These are phyloP conservation scores for Kwoniella shandongensis DNA, from an alignment of 768 basidiomycete genomes.

Conservation along the genomic window DNA sequence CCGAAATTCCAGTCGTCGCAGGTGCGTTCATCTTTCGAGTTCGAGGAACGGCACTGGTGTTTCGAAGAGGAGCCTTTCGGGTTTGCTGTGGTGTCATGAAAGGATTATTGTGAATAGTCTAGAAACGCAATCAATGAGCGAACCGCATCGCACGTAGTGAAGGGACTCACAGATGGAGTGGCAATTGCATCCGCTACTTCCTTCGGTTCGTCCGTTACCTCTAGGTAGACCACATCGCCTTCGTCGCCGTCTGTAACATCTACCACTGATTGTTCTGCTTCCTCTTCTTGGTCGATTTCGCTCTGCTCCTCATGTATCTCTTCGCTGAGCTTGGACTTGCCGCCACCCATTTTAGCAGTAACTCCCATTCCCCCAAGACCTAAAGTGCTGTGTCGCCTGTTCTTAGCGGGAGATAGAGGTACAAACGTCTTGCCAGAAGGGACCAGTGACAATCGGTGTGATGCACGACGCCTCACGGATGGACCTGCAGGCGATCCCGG, in stretches of 20 bases:
- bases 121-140: too few species aligned
- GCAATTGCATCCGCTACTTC: slow-evolving; percentile 4
- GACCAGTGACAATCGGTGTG: slow-evolving; percentile 41
- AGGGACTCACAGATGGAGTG: slow-evolving; percentile 2
- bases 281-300: slow-evolving; percentile 24
- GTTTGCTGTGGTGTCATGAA: slow-evolving; percentile 36
- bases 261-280: slow-evolving; percentile 16
- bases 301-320: slow-evolving; percentile 12
- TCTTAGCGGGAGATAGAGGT: slow-evolving; percentile 39
- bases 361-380: slow-evolving; percentile 20
- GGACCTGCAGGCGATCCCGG: slow-evolving; percentile 10
- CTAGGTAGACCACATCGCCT: slow-evolving; percentile 46
- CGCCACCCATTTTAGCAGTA: background rate
- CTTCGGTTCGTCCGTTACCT: slow-evolving; percentile 25
- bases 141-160: too few species aligned
- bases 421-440: slow-evolving; percentile 39
- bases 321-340: slow-evolving; percentile 20
- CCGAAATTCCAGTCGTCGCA: background rate
- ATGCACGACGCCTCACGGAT: slow-evolving; percentile 24
- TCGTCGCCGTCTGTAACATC: slow-evolving; percentile 40
- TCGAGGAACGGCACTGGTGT: slow-evolving; percentile 36
- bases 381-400: slow-evolving; percentile 29
- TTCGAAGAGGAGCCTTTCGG: slow-evolving; percentile 26
- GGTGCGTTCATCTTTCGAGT: slow-evolving; percentile 16
- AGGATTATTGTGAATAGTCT: slow-evolving; percentile 23